Evolutionary conservation across 805 yeast genomes (phyloP), one percentile per base, ranked within the genome.

Genomic region (Jamesozyma gamospora): DNA sequence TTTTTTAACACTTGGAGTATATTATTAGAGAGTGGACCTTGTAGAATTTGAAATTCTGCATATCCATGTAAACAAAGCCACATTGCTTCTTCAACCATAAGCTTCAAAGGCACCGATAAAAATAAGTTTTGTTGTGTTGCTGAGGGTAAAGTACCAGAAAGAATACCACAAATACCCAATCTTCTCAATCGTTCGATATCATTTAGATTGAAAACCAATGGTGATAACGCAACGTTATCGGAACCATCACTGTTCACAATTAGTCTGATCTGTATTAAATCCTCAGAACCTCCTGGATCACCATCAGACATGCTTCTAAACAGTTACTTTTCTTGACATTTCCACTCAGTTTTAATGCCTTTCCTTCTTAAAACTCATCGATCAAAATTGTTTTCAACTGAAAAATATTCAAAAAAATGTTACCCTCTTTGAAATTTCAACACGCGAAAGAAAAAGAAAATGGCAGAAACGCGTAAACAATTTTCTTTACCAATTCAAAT

Each of bases 61-160:
- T 56, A 51, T 0, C 64, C 63, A 5, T 62, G 51, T 4, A 64
- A 62, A 8, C 79, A 65, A 24, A 87, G 63, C 75, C 83, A 83
- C 10, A 75, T 45, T 0, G 79, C 75, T 51, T 90, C 97, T 58
- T 84, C 94, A 0, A 74, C 59, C 61, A 76, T 69, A 33, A 90
- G 63, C 51, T 77, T 75, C 37, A 92, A 59, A 0, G 98, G 98
- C 2, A 88, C 61, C 0, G 95, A 94, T 31, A 85, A 64, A 51
- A 88, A 82, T n/a, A 79, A 67, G 52, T 86, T 87, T 53, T 90
- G 98, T 57, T 92, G 98, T 2, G 96, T 92, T n/a, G 88, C 86
- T 35, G 77, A 70, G 0, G 96, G 83, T 25, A 92, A 63, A 0
- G 96, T 82, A 0, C 98, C 98, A 0, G 75, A 63, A 13, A 90